phyloP scores from a whole-genome alignment of 306 rosid genomes.

The Cucurbita maxima region DNA sequence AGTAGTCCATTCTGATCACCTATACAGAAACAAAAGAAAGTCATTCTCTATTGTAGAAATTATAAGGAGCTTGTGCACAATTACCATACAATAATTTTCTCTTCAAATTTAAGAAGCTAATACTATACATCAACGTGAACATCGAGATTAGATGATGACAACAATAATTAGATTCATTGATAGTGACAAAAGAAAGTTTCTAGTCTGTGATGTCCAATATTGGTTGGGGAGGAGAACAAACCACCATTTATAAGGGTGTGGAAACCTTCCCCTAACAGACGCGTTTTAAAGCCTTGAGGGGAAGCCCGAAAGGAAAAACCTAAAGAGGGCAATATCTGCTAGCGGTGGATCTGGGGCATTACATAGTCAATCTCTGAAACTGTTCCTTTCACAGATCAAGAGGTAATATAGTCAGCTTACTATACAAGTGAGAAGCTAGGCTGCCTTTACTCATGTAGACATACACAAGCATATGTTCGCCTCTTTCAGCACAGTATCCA shows the following conservation, averaged over 20 bases:
- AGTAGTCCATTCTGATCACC: conserved; percentile 48
- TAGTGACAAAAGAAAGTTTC: background rate
- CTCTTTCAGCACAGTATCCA: conserved; percentile 89
- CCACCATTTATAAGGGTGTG: too few relatives aligned
- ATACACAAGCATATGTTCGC: conserved; percentile 83
- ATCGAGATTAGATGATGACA: background rate
- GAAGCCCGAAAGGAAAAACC: too few relatives aligned
- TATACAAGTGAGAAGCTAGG: conserved; percentile 85
- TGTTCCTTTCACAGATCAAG: background rate
- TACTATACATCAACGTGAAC: background rate
- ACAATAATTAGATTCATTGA: background rate
- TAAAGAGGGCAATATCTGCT: too few relatives aligned
- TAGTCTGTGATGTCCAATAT: background rate
- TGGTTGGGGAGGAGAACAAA: too few relatives aligned
- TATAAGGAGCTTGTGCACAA: background rate
- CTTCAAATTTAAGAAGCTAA: background rate
- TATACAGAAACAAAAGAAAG: conserved; percentile 12
- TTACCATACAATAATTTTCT: background rate
- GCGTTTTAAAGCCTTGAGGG: too few relatives aligned
- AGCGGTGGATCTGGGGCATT: too few relatives aligned
- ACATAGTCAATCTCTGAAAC: background rate
- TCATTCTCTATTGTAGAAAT: background rate
- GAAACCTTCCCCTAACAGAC: too few relatives aligned
- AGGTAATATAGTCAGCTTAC: conserved; percentile 36
- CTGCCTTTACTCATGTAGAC: conserved; percentile 91